Evolutionary conservation across 2,329 filamentous ascomycete species (phyloP).

Genomic region (Davidsoniella eucalypti): DNA sequence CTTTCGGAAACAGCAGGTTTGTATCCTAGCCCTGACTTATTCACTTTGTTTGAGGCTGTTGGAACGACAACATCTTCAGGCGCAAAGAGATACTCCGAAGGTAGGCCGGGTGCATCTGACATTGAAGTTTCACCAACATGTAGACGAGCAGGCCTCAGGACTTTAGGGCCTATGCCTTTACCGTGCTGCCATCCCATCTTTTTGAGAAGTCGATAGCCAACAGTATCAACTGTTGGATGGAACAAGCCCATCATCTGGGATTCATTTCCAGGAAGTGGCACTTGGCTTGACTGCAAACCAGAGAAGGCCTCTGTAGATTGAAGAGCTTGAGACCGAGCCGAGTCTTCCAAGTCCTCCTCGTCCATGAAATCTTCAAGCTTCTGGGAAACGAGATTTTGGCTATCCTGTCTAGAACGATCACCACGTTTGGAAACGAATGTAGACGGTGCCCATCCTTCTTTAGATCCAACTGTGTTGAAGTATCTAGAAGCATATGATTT

Average conservation of each 20-base stretch:
- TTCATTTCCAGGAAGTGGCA: no score
- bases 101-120: neutral
- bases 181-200: conserved; percentile 94
- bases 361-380: conserved; percentile 93
- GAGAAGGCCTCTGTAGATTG: conserved; percentile 56
- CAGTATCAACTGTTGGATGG: conserved; percentile 50
- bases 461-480: conserved; percentile 95
- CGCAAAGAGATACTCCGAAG: conserved; percentile 52
- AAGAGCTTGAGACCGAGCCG: conserved; percentile 57
- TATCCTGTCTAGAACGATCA: conserved; percentile 44
- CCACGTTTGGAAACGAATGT: conserved; percentile 81
- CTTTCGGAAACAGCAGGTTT: neutral
- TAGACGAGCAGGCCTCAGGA: conserved; percentile 57
- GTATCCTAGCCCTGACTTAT: conserved; percentile 53
- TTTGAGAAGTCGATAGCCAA: conserved; percentile 70
- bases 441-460: conserved; percentile 91
- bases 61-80: conserved; percentile 60
- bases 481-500: conserved; percentile 40
- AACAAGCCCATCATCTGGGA: no score
- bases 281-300: conserved; percentile 18
- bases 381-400: conserved; percentile 30
- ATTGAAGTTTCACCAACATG: conserved; percentile 18
- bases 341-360: conserved; percentile 77
- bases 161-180: conserved; percentile 79
- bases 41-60: conserved; percentile 44